Conservation (phyloP, 306 rosid species). For the Corylus heterophylla region DNA sequence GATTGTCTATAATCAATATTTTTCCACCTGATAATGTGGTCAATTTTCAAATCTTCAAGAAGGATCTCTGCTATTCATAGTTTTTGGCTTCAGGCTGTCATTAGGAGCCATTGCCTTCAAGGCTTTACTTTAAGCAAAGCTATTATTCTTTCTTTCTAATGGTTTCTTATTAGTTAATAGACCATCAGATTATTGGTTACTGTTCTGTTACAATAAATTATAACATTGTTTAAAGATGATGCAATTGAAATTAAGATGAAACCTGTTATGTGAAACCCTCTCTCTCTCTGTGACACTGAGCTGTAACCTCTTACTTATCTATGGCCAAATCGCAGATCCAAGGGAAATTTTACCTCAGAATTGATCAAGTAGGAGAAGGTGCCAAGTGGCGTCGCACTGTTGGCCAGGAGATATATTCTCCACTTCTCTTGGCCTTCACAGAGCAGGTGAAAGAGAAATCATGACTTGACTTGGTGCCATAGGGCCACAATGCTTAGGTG, state of each 20-base stretch:
- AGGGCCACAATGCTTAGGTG: not conserved
- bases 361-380: constrained; percentile 81
- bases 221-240: not conserved
- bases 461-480: not conserved
- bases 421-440: constrained; percentile 82
- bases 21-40: not conserved
- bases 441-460: constrained; percentile 49
- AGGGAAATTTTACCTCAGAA: constrained; percentile 79
- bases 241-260: no score
- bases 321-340: constrained; percentile 51
- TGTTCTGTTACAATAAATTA: not conserved
- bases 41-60: not conserved
- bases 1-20: not conserved
- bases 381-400: constrained; percentile 92
- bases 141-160: not conserved
- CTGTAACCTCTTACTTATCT: constrained; percentile 19
- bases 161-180: not conserved
- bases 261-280: not conserved
- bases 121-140: not conserved
- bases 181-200: not conserved
- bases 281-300: not conserved
- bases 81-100: not conserved
- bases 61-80: not conserved
- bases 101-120: not conserved
- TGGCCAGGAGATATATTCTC: constrained; percentile 93